Evolutionary conservation across 805 yeast genomes (phyloP).

Genomic region (Kregervanrija pseudodelftensis): DNA sequence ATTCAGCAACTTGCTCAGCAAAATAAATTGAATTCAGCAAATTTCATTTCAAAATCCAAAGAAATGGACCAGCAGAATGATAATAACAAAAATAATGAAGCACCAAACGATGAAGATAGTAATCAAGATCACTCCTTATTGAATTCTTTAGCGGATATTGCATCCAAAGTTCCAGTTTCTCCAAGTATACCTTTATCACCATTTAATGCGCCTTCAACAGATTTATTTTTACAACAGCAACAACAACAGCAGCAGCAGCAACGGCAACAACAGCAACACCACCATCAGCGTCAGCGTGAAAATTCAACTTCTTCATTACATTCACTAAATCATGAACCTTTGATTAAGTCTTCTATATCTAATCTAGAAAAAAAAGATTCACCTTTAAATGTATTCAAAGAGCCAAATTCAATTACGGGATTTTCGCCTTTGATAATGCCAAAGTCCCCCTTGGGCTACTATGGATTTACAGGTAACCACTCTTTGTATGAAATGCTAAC

Average conservation of each 20-base stretch:
- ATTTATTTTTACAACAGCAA: conserved; percentile 5
- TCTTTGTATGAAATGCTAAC: too few species aligned
- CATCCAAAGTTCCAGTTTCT: conserved; percentile 15
- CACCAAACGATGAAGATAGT: neutral
- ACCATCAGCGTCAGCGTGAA: neutral
- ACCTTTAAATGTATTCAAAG: conserved; percentile 5
- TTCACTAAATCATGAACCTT: neutral
- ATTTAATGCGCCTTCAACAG: conserved; percentile 14
- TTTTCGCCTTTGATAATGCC: too few species aligned
- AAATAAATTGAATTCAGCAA: neutral
- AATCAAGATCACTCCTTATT: conserved; percentile 2
- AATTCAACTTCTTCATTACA: neutral
- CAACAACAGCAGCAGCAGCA: neutral
- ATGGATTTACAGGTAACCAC: too few species aligned
- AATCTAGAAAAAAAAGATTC: conserved; percentile 1
- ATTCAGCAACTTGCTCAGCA: conserved; percentile 10
- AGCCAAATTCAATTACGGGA: neutral
- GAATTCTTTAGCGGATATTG: conserved; percentile 15
- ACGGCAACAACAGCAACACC: neutral
- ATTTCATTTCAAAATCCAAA: neutral
- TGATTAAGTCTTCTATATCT: neutral
- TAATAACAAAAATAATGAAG: conserved; percentile 4
- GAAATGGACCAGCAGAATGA: neutral
- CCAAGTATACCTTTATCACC: conserved; percentile 7
- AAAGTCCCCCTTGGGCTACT: too few species aligned